A percentile compares a stretch with the other conserved stretches of the same genome.
phyloP scores from a whole-genome alignment of 179 eudicot genomes.

The Beta lomatogona region DNA sequence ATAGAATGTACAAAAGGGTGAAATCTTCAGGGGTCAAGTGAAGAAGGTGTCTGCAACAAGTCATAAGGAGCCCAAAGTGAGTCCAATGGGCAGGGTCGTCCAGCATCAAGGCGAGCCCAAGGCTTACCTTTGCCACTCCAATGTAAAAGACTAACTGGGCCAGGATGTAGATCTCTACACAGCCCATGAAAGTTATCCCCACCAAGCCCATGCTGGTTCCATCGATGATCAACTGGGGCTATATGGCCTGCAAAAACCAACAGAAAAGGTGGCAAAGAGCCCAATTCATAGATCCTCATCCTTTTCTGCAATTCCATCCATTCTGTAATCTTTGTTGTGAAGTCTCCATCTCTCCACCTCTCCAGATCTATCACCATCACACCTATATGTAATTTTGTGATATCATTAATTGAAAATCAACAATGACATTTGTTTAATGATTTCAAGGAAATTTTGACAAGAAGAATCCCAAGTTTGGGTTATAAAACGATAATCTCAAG shows the following conservation, averaged over 20 bases:
- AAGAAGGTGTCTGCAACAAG: conserved; percentile 37
- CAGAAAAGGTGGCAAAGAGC: conserved; percentile 67
- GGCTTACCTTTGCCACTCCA: conserved; percentile 90
- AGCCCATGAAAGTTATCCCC: conserved; percentile 65
- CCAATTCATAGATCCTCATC: conserved; percentile 69
- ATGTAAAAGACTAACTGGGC: conserved; percentile 73
- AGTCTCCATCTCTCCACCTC: conserved; percentile 59
- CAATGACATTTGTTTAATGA: too few relatives aligned
- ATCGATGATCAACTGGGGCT: conserved; percentile 60
- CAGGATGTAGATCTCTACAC: conserved; percentile 66
- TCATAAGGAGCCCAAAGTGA: conserved; percentile 77
- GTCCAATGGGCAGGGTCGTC: conserved; percentile 66
- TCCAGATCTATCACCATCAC: conserved; percentile 73
- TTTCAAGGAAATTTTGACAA: too few relatives aligned
- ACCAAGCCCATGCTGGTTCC: conserved; percentile 84
- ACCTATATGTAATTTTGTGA: conserved; percentile 35
- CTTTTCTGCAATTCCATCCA: conserved; percentile 83
- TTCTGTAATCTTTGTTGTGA: conserved; percentile 50
- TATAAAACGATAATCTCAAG: too few relatives aligned
- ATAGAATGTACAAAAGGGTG: conserved; percentile 4
- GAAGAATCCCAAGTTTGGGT: too few relatives aligned
- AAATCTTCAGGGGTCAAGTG: conserved; percentile 28
- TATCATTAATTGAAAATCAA: neutral
- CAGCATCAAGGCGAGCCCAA: conserved; percentile 68
- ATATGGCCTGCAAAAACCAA: conserved; percentile 69